Conservation (phyloP, 768 basidiomycete species). For the Galerina marginata region DNA sequence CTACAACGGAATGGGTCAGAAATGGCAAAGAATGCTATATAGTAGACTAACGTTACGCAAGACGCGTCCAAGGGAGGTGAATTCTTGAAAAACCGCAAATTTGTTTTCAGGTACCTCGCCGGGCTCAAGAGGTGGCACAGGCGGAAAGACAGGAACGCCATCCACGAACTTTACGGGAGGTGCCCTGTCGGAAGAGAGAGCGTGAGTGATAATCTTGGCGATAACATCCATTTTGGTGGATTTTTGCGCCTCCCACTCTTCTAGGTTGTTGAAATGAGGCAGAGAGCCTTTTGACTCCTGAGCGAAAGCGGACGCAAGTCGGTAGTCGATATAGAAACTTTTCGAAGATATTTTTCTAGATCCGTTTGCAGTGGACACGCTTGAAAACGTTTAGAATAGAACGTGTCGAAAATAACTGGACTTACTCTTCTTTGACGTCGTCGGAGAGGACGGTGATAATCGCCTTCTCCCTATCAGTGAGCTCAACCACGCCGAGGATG, state of each 20-base stretch:
- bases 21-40: background rate
- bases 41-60: conserved; percentile 20
- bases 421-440: conserved; percentile 21
- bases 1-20: conserved; percentile 20
- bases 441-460: conserved; percentile 21
- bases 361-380: conserved; percentile 12
- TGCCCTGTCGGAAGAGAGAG: conserved; percentile 20
- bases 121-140: background rate
- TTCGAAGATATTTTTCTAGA: conserved; percentile 12
- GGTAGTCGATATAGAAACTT: conserved; percentile 23
- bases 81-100: conserved; percentile 28
- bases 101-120: conserved; percentile 8
- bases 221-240: conserved; percentile 27
- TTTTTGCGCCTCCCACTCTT: conserved; percentile 16
- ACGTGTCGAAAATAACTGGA: background rate
- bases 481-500: conserved; percentile 7
- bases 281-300: conserved; percentile 11
- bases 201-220: conserved; percentile 14
- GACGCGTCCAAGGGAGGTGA: conserved; percentile 21
- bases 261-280: conserved; percentile 19
- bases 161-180: conserved; percentile 20
- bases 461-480: conserved; percentile 24
- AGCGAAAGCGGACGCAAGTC: conserved; percentile 20
- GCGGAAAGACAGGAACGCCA: conserved; percentile 18
- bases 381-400: background rate